These are phyloP conservation scores for Neofusicoccum cordaticola DNA, from an alignment of 2,329 filamentous ascomycete genomes.

Conservation along the genomic window DNA sequence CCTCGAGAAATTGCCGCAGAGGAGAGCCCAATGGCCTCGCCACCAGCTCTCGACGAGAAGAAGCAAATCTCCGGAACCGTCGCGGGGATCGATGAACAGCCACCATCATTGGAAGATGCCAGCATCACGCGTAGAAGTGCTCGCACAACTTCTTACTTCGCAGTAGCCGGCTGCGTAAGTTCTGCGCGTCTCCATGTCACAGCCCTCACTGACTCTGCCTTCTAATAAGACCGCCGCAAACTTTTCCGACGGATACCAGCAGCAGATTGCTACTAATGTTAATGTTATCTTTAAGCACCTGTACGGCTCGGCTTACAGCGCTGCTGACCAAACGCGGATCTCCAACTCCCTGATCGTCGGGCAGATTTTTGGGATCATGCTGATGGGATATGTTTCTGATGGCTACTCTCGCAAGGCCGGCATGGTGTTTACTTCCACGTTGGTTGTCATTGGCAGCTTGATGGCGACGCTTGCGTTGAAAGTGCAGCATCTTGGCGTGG, in stretches of 20 bases:
- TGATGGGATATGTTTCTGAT: constrained; percentile 33
- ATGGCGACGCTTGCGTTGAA: constrained; percentile 39
- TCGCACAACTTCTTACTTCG: neutral
- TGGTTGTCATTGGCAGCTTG: constrained; percentile 32
- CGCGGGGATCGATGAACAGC: neutral
- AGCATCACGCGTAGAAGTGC: neutral
- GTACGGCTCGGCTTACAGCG: neutral
- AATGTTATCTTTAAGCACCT: constrained; percentile 9
- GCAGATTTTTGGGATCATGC: constrained; percentile 32
- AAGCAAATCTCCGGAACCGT: neutral
- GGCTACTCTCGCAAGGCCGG: constrained; percentile 33
- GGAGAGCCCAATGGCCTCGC: neutral
- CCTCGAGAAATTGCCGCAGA: neutral
- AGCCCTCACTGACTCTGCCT: neutral
- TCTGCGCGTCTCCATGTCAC: neutral
- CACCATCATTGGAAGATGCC: neutral
- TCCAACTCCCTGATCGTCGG: constrained; percentile 33
- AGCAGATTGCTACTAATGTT: neutral
- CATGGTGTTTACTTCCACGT: constrained; percentile 30
- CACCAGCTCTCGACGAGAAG: neutral
- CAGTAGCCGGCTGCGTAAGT: constrained; percentile 2
- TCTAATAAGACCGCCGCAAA: neutral
- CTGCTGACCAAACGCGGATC: neutral
- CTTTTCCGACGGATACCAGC: constrained; percentile 6
- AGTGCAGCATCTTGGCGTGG: constrained; percentile 42